These are phyloP conservation scores for Cercospora sp. DNA, from an alignment of 2,329 filamentous ascomycete genomes.

Conservation along the genomic window DNA sequence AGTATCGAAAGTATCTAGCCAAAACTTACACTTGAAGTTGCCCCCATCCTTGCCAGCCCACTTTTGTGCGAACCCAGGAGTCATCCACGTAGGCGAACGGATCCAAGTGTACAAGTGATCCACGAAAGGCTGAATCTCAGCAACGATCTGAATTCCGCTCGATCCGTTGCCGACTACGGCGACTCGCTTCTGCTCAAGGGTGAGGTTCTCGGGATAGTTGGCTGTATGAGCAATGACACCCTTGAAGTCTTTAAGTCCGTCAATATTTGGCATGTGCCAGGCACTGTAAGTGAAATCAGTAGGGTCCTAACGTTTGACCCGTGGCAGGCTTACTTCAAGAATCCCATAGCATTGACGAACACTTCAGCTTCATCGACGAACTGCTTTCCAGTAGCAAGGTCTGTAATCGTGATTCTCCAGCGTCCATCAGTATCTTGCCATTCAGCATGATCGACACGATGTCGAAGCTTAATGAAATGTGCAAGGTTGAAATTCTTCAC, in stretches of 20 bases:
- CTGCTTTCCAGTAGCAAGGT: slow-evolving; percentile 33
- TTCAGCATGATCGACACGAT: slow-evolving; percentile 41
- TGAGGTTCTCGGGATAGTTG: slow-evolving; percentile 36
- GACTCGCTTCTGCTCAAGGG: slow-evolving; percentile 30
- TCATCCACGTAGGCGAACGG: slow-evolving; percentile 35
- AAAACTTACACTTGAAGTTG: slow-evolving; percentile 47
- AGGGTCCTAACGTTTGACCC: not conserved
- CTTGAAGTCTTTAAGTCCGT: not conserved
- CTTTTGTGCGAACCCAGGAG: slow-evolving; percentile 43
- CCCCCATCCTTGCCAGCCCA: slow-evolving; percentile 49
- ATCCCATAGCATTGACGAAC: slow-evolving; percentile 32
- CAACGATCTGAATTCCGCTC: slow-evolving; percentile 45
- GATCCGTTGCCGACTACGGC: slow-evolving; percentile 40
- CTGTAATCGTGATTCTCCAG: slow-evolving; percentile 41
- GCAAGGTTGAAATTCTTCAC: slow-evolving; percentile 45
- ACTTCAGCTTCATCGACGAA: slow-evolving; percentile 39
- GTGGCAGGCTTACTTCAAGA: slow-evolving; percentile 40
- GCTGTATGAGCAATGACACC: slow-evolving; percentile 24
- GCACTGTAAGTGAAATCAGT: not conserved
- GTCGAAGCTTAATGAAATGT: slow-evolving; percentile 42
- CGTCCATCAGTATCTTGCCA: slow-evolving; percentile 43
- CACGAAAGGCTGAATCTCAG: slow-evolving; percentile 43
- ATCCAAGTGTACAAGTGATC: slow-evolving; percentile 35
- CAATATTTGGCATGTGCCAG: not conserved
- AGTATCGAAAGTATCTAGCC: slow-evolving; percentile 19